Evolutionary conservation across 1,139 yeast species (phyloP), one percentile per base, ranked within the genome.

Genomic region (Scheffersomyces titani): DNA sequence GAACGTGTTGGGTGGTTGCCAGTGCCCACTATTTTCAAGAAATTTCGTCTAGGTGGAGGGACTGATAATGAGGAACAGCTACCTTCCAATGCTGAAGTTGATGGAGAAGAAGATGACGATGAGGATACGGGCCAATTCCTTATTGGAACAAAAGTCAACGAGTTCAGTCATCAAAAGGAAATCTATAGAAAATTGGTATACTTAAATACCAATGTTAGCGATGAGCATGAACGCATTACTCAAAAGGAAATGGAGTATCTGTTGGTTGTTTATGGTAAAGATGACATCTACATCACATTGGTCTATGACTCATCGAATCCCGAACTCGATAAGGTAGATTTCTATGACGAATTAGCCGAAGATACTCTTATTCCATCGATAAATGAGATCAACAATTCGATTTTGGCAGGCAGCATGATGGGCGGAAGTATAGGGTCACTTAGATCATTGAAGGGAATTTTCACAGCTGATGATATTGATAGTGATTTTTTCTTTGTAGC

Each of bases 401-500:
- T 64, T 19, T 44, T 60, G 5, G 63, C 68, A 13, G 70, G 69
- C 5, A 65, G 67, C 45, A 52, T 62, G 24, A 53, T 67, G n/a
- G 67, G 67, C n/a, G 65, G 67, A 19, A 76, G 81, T 60, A 59
- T 73, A 3, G 68, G 70, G 6, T 76, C 81, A 0, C 61, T 77
- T n/a, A 67, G 59, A 51, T 70, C 77, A 9, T 56, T 73, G 16
- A 68, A 67, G 51, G 70, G 65, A 5, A 52, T 60, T 13, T 50
- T 61, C n/a, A 56, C 52, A 18, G 44, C 51, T 36, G 58, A 53
- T 19, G 73, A 68, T 5, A 54, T 72, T 4, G 80, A 76, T 55
- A 65, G 67, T 50, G 79, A 76, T 47, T 80, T 80, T 59, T 78
- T 78, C 61, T 78, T 72, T 60, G 69, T 77, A 3, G 70, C 76